Evolutionary conservation across 1,284 basidiomycete species (phyloP), one percentile per base, ranked within the genome.

Genomic region (Cutaneotrichosporon dermatis): DNA sequence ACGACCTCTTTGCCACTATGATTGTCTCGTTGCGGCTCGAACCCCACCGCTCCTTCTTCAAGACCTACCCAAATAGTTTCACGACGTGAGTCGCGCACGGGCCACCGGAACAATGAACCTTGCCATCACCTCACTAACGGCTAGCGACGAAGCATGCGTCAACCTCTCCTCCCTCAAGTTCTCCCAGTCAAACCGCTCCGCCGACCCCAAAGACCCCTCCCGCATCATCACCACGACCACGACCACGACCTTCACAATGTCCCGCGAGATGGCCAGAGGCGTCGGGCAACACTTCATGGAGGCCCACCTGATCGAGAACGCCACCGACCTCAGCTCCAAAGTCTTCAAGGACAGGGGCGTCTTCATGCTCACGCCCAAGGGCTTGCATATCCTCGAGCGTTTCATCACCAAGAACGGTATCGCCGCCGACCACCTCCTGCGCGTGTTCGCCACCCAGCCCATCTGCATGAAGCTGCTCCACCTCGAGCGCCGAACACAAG

Each of bases 281-380:
- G 98, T 99, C 86, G 92, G 92, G 79, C 95, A 99, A 79, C 94
- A 98, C 74, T 99, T 98, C 74, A 95, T 99, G 90, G 95, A 99
- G 67, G 94, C 95, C 54, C 89, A 93, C 62, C 84, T 99, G 65
- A 93, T 99, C 67, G 94, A 97, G 78, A 97, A 97, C 75, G 94
- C 93, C 11, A 87, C 90, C 15, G 96, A 99, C 78, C 86, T 88
- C 16, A 82, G 84, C 36, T 89, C 88, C 25, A 88, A 88, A 69
- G 83, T 89, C 48, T 99, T 99, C 88, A 97, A 97, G 80, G 95
- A 99, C 71, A 88, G 94, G 55, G 95, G 95, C 63, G 89, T 98
- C 60, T 99, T 93, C 80, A 84, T 90, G 71, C 84, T 97, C 72
- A 99, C 96, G 11, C 90, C 95, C 15, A 99, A 99, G 79, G 96